Percentiles rank a stretch among this genome's conserved stretches.
phyloP scores from a whole-genome alignment of 2,329 filamentous ascomycete genomes.

The Talaromyces sp. region DNA sequence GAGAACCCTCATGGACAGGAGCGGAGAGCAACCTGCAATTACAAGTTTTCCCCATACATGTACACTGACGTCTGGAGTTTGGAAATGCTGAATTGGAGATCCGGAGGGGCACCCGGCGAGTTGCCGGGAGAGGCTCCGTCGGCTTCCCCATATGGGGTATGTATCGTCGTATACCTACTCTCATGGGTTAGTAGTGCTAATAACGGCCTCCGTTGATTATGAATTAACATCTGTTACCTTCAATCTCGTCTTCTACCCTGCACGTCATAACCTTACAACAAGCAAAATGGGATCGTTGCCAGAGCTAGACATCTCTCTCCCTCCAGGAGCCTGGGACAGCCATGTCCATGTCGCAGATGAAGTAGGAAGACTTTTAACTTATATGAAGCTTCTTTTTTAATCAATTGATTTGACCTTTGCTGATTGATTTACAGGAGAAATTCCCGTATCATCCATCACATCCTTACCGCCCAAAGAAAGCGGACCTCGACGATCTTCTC shows the following conservation, averaged over 20 bases:
- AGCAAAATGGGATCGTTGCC: conserved; percentile 1
- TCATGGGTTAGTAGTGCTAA: too few species aligned
- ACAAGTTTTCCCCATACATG: not conserved
- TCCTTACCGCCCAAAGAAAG: conserved; percentile 10
- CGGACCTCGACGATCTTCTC: conserved; percentile 8
- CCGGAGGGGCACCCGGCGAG: not conserved
- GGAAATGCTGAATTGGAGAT: not conserved
- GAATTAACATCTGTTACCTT: too few species aligned
- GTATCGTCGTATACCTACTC: not conserved
- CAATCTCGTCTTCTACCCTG: not conserved
- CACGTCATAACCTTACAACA: not conserved
- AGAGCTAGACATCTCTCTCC: not conserved
- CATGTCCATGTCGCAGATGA: conserved; percentile 12
- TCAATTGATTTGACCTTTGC: not conserved
- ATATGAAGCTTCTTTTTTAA: not conserved
- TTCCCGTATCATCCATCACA: conserved; percentile 6
- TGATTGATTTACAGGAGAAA: not conserved
- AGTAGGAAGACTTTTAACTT: not conserved
- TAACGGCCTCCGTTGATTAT: too few species aligned
- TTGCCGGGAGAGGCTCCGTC: conserved; percentile 2
- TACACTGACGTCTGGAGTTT: not conserved
- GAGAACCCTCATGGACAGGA: too few species aligned
- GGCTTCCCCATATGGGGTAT: not conserved
- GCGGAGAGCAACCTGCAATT: too few species aligned
- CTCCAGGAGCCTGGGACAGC: conserved; percentile 9